phyloP scores from a whole-genome alignment of 164 flowering plant species.

The Liriodendron chinense region DNA sequence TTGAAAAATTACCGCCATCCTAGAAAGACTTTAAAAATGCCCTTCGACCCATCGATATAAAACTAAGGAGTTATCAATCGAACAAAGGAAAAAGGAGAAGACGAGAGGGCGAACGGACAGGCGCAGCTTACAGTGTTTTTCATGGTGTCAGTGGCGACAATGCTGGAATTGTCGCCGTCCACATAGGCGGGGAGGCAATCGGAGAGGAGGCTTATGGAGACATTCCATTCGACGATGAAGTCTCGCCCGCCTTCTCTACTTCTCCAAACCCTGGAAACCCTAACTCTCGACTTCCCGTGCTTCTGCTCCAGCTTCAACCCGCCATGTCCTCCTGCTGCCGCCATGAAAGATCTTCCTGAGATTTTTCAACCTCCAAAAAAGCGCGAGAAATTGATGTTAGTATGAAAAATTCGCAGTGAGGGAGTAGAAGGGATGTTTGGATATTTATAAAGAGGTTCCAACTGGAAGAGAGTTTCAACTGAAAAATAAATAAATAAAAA shows the following conservation, averaged over 20 bases:
- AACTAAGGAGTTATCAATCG: not conserved
- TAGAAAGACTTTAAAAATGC: constrained; percentile 19
- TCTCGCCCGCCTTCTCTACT: constrained; percentile 41
- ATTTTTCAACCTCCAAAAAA: no score
- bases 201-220: constrained; percentile 67
- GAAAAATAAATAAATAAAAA: no score
- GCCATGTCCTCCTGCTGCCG: constrained; percentile 22
- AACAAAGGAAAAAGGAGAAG: not conserved
- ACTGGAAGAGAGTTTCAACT: no score
- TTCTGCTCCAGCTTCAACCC: constrained; percentile 70
- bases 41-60: constrained; percentile 1
- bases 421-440: no score
- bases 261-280: constrained; percentile 88
- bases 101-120: not conserved
- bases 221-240: constrained; percentile 80
- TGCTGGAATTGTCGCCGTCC: constrained; percentile 72
- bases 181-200: constrained; percentile 66
- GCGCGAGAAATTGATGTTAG: not conserved
- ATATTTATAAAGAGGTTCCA: no score
- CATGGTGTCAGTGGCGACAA: constrained; percentile 98
- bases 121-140: constrained; percentile 70
- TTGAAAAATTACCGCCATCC: constrained; percentile 13
- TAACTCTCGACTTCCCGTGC: constrained; percentile 84
- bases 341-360: not conserved
- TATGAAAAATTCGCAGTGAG: no score